Conservation (phyloP, 2,329 filamentous ascomycete genomes). For the Colletotrichum viniferum region DNA sequence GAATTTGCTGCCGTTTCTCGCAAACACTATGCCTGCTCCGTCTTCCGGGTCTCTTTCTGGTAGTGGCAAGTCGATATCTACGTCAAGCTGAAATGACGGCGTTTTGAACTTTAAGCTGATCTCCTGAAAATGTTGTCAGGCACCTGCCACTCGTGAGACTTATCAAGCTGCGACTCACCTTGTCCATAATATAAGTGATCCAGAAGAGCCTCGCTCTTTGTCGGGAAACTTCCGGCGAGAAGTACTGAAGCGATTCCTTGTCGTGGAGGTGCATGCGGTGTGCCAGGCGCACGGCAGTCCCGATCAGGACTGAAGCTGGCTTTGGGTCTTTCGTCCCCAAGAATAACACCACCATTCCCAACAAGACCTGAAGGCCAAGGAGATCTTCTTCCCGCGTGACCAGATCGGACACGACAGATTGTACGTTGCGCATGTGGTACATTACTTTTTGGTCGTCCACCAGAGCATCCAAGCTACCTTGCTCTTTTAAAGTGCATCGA, state of each 20-base stretch:
- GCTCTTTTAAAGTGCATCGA: constrained; percentile 24
- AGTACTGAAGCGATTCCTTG: constrained; percentile 25
- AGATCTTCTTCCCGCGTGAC: constrained; percentile 40
- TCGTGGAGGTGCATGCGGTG: constrained; percentile 41
- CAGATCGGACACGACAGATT: constrained; percentile 41
- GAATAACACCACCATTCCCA: constrained; percentile 42
- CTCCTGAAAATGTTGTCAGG: constrained; percentile 26
- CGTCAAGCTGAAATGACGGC: constrained; percentile 42
- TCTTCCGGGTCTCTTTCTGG: constrained; percentile 33
- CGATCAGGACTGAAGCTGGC: constrained; percentile 40
- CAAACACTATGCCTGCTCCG: constrained; percentile 36
- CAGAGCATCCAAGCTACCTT: constrained; percentile 23
- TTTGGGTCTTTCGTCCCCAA: constrained; percentile 40
- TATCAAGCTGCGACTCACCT: constrained; percentile 26
- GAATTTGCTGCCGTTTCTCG: constrained; percentile 36
- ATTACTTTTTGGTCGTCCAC: constrained; percentile 21
- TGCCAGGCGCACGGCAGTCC: constrained; percentile 41
- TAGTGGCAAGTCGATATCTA: constrained; percentile 44
- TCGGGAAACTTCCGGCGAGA: constrained; percentile 32
- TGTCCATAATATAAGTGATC: constrained; percentile 45
- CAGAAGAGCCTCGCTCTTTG: constrained; percentile 44
- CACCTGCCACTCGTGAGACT: no score
- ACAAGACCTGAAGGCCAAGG: constrained; percentile 41
- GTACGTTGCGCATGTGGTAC: constrained; percentile 40
- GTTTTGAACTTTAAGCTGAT: constrained; percentile 39